Conservation (phyloP, 208 protist genomes). For the Crithidia bombi region DNA sequence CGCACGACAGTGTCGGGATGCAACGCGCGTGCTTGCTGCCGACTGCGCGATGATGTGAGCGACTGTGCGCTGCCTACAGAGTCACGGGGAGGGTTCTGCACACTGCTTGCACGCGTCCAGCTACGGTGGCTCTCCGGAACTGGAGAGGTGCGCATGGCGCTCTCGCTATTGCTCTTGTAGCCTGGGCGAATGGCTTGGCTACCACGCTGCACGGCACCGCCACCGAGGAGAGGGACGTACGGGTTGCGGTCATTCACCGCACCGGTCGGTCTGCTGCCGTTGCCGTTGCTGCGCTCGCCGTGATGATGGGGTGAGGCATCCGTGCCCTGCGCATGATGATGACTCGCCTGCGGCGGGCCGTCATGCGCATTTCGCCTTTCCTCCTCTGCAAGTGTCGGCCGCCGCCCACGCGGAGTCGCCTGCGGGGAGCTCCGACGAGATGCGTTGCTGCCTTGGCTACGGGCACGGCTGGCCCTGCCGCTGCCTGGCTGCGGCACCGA, state of each 20-base stretch:
- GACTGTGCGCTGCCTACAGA: slow-evolving; percentile 7
- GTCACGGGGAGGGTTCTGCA: not conserved
- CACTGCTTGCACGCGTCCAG: slow-evolving; percentile 1
- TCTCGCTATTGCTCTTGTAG: not conserved
- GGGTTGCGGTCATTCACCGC: not conserved
- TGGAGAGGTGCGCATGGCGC: slow-evolving; percentile 1
- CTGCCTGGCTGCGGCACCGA: slow-evolving; percentile 9
- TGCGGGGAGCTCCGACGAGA: slow-evolving; percentile 21
- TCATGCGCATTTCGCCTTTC: not conserved
- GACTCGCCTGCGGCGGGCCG: not conserved
- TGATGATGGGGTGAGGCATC: not conserved
- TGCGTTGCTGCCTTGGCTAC: slow-evolving; percentile 11
- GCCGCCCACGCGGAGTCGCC: slow-evolving; percentile 2
- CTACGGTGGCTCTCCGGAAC: slow-evolving; percentile 17
- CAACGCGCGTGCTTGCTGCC: slow-evolving; percentile 9
- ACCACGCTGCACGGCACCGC: slow-evolving; percentile 19
- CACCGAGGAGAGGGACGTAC: not conserved
- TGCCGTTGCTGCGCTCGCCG: not conserved
- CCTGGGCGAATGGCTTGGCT: slow-evolving; percentile 19
- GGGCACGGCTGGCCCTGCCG: not conserved
- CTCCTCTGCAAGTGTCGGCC: not conserved
- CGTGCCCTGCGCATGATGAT: no score
- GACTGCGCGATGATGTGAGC: slow-evolving; percentile 4
- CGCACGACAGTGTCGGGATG: slow-evolving; percentile 34
- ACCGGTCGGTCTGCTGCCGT: not conserved